Evolutionary conservation across 148 eudicot genomes (phyloP).

Genomic region (Pouteria glomerata): DNA sequence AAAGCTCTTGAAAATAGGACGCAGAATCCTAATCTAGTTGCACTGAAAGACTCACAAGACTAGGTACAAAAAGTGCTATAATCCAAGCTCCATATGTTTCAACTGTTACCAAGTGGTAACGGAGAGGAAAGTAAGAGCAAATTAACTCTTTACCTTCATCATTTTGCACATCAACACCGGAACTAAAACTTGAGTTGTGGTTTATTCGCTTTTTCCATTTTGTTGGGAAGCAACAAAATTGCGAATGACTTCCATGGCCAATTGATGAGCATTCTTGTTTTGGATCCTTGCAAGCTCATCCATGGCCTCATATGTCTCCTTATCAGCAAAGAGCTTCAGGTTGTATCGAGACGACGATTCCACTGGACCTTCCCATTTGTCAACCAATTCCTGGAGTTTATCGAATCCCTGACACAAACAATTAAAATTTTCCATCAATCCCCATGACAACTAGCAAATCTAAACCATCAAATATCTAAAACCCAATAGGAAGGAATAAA

Average conservation of each 20-base stretch:
- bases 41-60: neutral
- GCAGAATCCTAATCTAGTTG: neutral
- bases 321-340: slow-evolving; percentile 71
- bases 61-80: neutral
- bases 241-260: slow-evolving; percentile 74
- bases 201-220: slow-evolving; percentile 52
- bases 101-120: slow-evolving; percentile 34
- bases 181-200: neutral
- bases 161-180: neutral
- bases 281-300: slow-evolving; percentile 64
- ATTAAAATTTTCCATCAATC: neutral
- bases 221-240: slow-evolving; percentile 57
- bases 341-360: slow-evolving; percentile 35
- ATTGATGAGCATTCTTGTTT: slow-evolving; percentile 74
- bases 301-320: slow-evolving; percentile 61
- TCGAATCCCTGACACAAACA: slow-evolving; percentile 62
- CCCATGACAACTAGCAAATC: neutral
- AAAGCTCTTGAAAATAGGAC: neutral
- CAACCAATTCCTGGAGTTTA: slow-evolving; percentile 72
- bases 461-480: neutral
- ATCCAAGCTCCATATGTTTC: neutral
- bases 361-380: slow-evolving; percentile 70
- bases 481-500: neutral
- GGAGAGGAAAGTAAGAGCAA: too few relatives aligned
- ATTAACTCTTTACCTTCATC: neutral